These are phyloP conservation scores for Proliferodiscus dingleyae DNA, from an alignment of 2,329 filamentous ascomycete species.

Conservation along the genomic window DNA sequence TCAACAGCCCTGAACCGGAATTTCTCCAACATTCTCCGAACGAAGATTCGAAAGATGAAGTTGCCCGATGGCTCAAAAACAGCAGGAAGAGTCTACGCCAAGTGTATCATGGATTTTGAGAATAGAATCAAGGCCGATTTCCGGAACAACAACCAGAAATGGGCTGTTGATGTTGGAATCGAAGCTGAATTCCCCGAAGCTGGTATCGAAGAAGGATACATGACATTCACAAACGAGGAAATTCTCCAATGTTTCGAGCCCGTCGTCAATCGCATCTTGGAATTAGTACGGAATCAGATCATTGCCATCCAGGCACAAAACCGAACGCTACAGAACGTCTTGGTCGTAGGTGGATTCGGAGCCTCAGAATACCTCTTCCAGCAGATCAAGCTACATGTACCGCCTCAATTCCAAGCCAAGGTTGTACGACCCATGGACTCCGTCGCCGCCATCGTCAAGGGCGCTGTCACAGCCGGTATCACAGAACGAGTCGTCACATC, in stretches of 20 bases:
- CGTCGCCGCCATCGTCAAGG: conserved; percentile 96
- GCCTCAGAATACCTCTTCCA: conserved; percentile 99
- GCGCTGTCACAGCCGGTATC: conserved; percentile 94
- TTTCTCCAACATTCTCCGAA: conserved; percentile 95
- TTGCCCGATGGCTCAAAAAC: conserved; percentile 94
- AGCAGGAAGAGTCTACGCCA: conserved; percentile 95
- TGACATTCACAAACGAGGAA: conserved; percentile 99
- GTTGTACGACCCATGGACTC: conserved; percentile 98
- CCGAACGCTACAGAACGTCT: conserved; percentile 85
- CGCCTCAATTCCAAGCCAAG: conserved; percentile 96
- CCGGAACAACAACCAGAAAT: conserved; percentile 98
- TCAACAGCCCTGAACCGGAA: conserved; percentile 98
- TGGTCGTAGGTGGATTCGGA: conserved; percentile 96
- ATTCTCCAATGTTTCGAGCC: conserved; percentile 99
- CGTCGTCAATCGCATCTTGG: conserved; percentile 93
- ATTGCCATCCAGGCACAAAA: conserved; percentile 99
- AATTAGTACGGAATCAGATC: conserved; percentile 95
- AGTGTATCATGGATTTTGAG: conserved; percentile 99
- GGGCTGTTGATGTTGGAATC: conserved; percentile 97
- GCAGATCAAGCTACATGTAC: conserved; percentile 97
- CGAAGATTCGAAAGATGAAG: conserved; percentile 99
- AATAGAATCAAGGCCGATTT: conserved; percentile 99
- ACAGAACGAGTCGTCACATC: conserved; percentile 95
- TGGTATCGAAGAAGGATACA: conserved; percentile 97
- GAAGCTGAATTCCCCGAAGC: conserved; percentile 97